Percentiles rank a stretch among this genome's conserved stretches.
Conservation (phyloP, 768 basidiomycete species). For the Mycena rebaudengoi region DNA sequence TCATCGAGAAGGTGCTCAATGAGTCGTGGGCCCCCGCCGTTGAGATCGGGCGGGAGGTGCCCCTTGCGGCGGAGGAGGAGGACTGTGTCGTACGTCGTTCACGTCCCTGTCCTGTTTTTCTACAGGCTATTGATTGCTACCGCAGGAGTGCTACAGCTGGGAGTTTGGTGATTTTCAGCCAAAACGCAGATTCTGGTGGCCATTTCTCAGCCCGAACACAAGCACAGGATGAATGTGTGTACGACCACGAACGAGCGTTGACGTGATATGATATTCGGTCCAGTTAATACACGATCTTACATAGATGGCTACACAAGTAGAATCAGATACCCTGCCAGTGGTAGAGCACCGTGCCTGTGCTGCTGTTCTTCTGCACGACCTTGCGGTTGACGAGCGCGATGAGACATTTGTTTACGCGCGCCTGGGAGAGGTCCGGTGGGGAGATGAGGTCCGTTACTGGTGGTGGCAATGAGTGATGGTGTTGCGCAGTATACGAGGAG, state of each 20-base stretch:
- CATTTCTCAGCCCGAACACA: too few species aligned
- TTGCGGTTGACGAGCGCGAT: slow-evolving; percentile 92
- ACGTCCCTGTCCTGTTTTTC: neutral
- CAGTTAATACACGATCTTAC: too few species aligned
- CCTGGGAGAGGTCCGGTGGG: slow-evolving; percentile 87
- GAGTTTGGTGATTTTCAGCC: slow-evolving; percentile 56
- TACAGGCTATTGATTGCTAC: neutral
- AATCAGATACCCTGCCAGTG: slow-evolving; percentile 69
- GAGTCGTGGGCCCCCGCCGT: slow-evolving; percentile 75
- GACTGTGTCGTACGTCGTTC: slow-evolving; percentile 73
- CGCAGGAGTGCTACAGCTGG: slow-evolving; percentile 70
- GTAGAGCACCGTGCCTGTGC: slow-evolving; percentile 70
- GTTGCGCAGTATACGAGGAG: neutral
- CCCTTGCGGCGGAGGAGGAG: slow-evolving; percentile 57
- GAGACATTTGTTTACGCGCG: slow-evolving; percentile 91
- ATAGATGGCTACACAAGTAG: neutral
- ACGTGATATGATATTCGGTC: too few species aligned
- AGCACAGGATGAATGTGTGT: too few species aligned
- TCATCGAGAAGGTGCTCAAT: slow-evolving; percentile 78
- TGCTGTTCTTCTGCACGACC: slow-evolving; percentile 79
- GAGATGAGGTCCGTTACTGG: slow-evolving; percentile 81
- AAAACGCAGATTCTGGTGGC: neutral
- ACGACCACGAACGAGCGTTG: too few species aligned
- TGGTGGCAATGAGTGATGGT: neutral
- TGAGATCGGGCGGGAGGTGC: slow-evolving; percentile 72